A percentile compares a stretch with the other conserved stretches of the same genome.
phyloP scores from a whole-genome alignment of 306 rosid genomes.

The Cicer cuneatum region DNA sequence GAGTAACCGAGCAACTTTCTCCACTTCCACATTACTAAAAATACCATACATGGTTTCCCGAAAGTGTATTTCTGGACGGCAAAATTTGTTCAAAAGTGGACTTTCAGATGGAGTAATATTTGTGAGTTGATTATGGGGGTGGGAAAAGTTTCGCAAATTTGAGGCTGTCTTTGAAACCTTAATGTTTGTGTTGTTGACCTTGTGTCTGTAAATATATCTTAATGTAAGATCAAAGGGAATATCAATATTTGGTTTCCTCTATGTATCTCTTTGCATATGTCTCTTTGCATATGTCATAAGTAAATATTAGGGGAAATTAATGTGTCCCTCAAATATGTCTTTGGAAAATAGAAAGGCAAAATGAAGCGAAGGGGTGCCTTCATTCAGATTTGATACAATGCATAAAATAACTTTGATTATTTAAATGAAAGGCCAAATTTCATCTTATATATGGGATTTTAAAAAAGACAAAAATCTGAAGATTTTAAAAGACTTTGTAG shows the following conservation, averaged over 20 bases:
- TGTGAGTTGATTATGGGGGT: neutral
- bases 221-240: constrained; percentile 10
- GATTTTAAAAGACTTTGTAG: too few relatives aligned
- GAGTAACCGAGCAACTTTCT: constrained; percentile 14
- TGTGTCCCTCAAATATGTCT: neutral
- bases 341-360: neutral
- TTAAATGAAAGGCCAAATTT: neutral
- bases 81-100: neutral
- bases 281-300: neutral
- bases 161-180: constrained; percentile 14
- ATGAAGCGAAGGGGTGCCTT: neutral
- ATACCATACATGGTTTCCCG: neutral
- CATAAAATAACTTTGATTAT: neutral
- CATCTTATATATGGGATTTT: neutral
- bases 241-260: constrained; percentile 17
- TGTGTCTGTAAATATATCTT: constrained; percentile 52
- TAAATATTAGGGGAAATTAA: constrained; percentile 33
- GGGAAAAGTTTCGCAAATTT: neutral
- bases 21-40: neutral
- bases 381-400: neutral
- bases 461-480: too few relatives aligned
- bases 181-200: constrained; percentile 11
- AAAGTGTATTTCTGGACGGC: neutral
- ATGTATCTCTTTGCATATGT: constrained; percentile 10
- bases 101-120: neutral